Evolutionary conservation across 345 rosid genomes (phyloP).

Genomic region (Citrus unshiu): DNA sequence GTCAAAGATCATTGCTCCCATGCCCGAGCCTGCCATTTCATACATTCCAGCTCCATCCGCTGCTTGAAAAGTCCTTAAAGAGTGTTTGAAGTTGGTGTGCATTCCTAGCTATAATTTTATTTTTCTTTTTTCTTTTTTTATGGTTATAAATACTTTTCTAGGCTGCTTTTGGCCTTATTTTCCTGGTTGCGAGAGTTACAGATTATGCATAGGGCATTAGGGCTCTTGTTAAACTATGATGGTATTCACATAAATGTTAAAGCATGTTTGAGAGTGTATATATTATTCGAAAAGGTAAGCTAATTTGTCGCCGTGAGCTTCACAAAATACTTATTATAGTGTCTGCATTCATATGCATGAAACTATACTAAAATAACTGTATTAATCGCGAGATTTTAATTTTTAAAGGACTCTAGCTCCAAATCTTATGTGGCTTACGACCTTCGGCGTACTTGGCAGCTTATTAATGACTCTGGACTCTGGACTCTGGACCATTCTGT

Average conservation of each 20-base stretch:
- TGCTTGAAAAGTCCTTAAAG: constrained; percentile 34
- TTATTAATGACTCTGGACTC: not conserved
- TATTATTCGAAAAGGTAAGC: too few relatives aligned
- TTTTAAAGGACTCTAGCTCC: not conserved
- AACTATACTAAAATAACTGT: not conserved
- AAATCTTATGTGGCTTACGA: not conserved
- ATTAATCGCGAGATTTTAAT: not conserved
- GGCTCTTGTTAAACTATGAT: not conserved
- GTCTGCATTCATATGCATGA: not conserved
- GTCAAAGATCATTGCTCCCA: constrained; percentile 44
- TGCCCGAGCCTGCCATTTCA: constrained; percentile 51
- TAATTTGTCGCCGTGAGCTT: not conserved
- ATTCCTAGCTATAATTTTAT: not conserved
- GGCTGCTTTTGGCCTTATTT: not conserved
- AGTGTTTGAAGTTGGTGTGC: constrained; percentile 15
- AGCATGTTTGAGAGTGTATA: not conserved
- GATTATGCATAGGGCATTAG: not conserved
- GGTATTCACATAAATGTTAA: not conserved
- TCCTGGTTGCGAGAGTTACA: not conserved
- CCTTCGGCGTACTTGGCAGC: not conserved
- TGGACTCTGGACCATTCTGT: not conserved
- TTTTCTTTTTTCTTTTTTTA: not conserved
- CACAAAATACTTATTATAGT: not conserved
- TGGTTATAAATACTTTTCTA: not conserved
- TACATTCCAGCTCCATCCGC: constrained; percentile 68